These are phyloP conservation scores for Chlamydomonas urium DNA, from an alignment of 139 green algal species.

Conservation along the genomic window DNA sequence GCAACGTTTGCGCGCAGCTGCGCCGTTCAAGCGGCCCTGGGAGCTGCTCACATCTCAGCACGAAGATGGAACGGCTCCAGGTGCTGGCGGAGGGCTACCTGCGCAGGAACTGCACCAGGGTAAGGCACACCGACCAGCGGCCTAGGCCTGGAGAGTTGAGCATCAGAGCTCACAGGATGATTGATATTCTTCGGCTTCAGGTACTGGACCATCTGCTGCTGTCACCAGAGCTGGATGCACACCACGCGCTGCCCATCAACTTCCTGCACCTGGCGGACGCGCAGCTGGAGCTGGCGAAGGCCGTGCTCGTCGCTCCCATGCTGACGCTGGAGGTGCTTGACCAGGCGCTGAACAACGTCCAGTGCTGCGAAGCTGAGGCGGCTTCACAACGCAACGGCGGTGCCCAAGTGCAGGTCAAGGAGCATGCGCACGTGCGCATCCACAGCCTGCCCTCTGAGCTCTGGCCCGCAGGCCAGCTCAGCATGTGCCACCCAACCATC, in stretches of 20 bases:
- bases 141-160: no score
- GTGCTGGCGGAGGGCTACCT: no score
- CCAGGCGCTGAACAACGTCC: constrained; percentile 32
- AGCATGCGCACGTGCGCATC: constrained; percentile 49
- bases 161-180: no score
- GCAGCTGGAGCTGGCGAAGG: constrained; percentile 23
- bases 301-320: constrained; percentile 20
- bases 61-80: no score
- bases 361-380: constrained; percentile 16
- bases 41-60: no score
- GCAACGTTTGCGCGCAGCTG: no score
- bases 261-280: constrained; percentile 35
- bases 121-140: no score
- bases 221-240: constrained; percentile 25
- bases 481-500: constrained; percentile 23
- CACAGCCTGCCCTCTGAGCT: constrained; percentile 40
- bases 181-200: no score
- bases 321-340: constrained; percentile 38
- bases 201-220: constrained; percentile 20
- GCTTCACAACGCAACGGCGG: background rate
- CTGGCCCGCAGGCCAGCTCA: background rate
- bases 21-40: no score
- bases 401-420: constrained; percentile 26
- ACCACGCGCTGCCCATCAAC: constrained; percentile 44
- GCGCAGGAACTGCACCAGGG: no score